Percentiles rank a stretch among this genome's conserved stretches.
Conservation (phyloP, 306 rosid species). For the Quercus gilva region DNA sequence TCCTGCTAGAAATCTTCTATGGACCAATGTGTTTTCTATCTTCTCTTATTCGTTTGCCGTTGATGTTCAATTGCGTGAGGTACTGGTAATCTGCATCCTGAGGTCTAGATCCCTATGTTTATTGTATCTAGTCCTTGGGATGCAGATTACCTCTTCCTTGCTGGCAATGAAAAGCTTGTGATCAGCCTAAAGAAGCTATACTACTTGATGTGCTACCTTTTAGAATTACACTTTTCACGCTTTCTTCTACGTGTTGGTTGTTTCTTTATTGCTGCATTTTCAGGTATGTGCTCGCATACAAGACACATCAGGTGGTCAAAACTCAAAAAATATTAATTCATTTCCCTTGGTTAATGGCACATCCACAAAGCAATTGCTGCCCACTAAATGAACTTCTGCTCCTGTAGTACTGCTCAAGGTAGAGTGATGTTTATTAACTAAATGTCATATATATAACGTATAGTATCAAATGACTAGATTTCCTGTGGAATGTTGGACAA, state of each 20-base stretch:
- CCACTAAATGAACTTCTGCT: not conserved
- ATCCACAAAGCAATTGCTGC: too few species aligned
- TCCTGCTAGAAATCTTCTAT: constrained; percentile 11
- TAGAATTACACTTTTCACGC: not conserved
- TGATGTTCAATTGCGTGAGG: constrained; percentile 31
- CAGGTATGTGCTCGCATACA: not conserved
- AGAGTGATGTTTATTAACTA: not conserved
- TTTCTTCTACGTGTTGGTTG: not conserved
- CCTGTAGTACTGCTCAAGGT: not conserved
- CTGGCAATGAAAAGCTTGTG: constrained; percentile 9
- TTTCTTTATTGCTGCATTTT: constrained; percentile 5
- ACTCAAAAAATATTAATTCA: not conserved
- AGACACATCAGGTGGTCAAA: not conserved
- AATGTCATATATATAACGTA: not conserved
- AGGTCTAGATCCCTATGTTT: constrained; percentile 55
- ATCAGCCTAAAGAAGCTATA: not conserved
- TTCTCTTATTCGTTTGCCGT: not conserved
- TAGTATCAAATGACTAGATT: not conserved
- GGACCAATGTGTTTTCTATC: not conserved
- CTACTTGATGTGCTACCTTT: not conserved
- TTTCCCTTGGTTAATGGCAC: not conserved
- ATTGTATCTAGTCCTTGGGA: constrained; percentile 48
- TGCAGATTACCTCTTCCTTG: constrained; percentile 50
- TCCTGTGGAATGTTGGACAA: not conserved
- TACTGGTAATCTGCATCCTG: constrained; percentile 65